Evolutionary conservation across 2,329 filamentous ascomycete species (phyloP), one percentile per base, ranked within the genome.

Genomic region (Fusarium sp.): DNA sequence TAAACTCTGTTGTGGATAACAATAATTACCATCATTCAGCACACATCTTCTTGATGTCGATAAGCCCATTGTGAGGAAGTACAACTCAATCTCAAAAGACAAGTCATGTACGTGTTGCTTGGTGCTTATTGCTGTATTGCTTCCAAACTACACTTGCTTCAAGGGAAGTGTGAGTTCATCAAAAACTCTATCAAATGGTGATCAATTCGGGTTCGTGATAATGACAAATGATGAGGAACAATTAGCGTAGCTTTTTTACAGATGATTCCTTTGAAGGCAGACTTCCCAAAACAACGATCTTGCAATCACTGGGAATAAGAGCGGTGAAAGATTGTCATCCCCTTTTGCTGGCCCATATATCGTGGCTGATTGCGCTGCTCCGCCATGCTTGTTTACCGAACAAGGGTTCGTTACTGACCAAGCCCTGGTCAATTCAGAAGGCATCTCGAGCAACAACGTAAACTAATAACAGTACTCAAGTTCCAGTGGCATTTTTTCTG

Each of bases 331-430:
- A 52, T 9, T 2, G 40, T 20, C 11, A 27, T 41, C 34, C 40
- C 24, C 32, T 29, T 41, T 41, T 6, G 32, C 25, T 52, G 49
- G 24, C 32, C 49, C 34, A 52, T 41, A 41, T 52, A 52, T 52
- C 27, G 49, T 52, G 49, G 49, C 49, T 52, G 49, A 29, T 42
- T 52, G 24, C 34, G 32, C 9, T 42, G 34, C 49, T 52, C 49
- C 49, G 32, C 49, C 49, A 13, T 41, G 49, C 32, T 52, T 27
- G 20, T 32, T 37, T 37, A 37, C 34, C 34, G 18, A 37, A 4
- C 34, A 37, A 37, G 18, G 34, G 34, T n/a, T 37, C 34, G 6
- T 4, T n/a, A 37, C 34, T 37, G 1, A n/a, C 10, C 18, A 2
- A 4, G 5, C 34, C 34, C 34, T n/a, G 18, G 34, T n/a, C 34